Evolutionary conservation across 345 rosid species (phyloP).

Genomic region (Salix arbutifolia): DNA sequence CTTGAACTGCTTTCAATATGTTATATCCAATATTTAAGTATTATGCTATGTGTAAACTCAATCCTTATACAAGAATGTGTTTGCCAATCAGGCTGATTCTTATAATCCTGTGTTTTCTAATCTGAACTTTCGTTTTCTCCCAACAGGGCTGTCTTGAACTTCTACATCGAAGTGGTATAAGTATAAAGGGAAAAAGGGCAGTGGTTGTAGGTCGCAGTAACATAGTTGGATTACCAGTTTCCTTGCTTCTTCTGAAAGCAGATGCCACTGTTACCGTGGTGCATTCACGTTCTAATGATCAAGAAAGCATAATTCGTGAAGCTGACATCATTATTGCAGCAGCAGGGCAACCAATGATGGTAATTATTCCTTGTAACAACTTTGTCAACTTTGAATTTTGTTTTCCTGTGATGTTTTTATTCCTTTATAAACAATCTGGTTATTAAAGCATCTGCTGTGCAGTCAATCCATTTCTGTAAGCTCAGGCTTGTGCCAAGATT

Average conservation of each 20-base stretch:
- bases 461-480: too few species aligned
- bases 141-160: slow-evolving; percentile 88
- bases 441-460: too few species aligned
- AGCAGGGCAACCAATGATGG: slow-evolving; percentile 90
- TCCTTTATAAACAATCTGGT: too few species aligned
- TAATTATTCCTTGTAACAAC: slow-evolving; percentile 12
- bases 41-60: not conserved
- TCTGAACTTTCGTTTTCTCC: not conserved
- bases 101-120: not conserved
- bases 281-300: slow-evolving; percentile 69
- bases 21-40: not conserved
- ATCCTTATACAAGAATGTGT: not conserved
- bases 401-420: not conserved
- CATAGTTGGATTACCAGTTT: slow-evolving; percentile 88
- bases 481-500: too few species aligned
- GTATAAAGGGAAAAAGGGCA: slow-evolving; percentile 66
- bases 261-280: slow-evolving; percentile 85
- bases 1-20: not conserved
- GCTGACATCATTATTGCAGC: slow-evolving; percentile 95
- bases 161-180: slow-evolving; percentile 63
- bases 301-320: slow-evolving; percentile 58
- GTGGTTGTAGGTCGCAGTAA: slow-evolving; percentile 94
- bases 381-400: not conserved
- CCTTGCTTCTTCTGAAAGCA: slow-evolving; percentile 77
- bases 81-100: not conserved